Base-by-base conservation (phyloP, 495 filamentous ascomycete species). In the Halenospora varia region DNA sequence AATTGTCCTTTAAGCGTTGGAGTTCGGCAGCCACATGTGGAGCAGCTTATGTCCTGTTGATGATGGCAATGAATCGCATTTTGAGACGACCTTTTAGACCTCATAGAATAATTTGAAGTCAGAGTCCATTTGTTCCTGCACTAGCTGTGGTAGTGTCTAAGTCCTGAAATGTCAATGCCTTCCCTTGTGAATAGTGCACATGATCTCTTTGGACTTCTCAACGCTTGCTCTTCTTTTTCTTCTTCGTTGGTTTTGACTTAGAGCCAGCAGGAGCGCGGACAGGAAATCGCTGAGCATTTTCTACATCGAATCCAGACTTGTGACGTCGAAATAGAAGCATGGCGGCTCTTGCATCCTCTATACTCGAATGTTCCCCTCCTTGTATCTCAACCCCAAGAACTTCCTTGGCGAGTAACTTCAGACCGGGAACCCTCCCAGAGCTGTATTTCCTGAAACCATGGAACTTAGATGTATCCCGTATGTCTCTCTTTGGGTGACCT, bases 281-380 rank as follows among this genome's bases (percentile, higher is more conserved):
- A 22, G 83, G 81, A 74, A 79, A 84, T 60, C 82, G 79, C 59
- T 82, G 83, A 60, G 81, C 72, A 69, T 92, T 82, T 66, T 95
- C 88, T 44, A 79, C 70, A 65, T 98, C 94, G 66, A 97, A 96
- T 11, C 78, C 85, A 42, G 81, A 77, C 72, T 96, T 97, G 60
- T 88, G 83, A 48, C 81, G 78, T 59, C 88, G 76, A 65, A 95
- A 97, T 46, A 97, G 71, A 46, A 89, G 73, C 90, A 98, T 96
- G 4, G 89, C 84, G 23, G 88, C 90, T 63, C 89, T 73, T 1
- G 94, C 93, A 78, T 98, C 94, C 73, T 96, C 92, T 46, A 96
- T 71, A 60, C 78, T 81, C 15, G 75, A 79, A 64, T 82, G 80
- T 62, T 75, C 64, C 26, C 54, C 64, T 19, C 44, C 50, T 40